phyloP scores from a whole-genome alignment of 2,329 filamentous ascomycete genomes.

The Aureobasidium uvarum region DNA sequence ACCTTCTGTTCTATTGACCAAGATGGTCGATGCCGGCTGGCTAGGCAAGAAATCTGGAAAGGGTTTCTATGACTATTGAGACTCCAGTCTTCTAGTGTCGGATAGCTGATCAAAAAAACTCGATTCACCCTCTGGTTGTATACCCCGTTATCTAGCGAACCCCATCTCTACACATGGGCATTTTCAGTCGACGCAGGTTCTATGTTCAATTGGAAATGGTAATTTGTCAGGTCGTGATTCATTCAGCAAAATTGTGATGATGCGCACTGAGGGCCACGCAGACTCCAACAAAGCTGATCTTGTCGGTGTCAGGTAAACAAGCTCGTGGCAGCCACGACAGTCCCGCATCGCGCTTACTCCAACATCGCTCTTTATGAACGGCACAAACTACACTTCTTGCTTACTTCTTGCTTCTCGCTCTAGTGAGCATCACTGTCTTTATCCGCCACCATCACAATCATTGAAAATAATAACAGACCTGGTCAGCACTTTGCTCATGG shows the following conservation, averaged over 20 bases:
- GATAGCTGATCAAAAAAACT: too few relatives aligned
- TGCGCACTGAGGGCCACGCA: not conserved
- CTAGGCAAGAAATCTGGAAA: constrained; percentile 95
- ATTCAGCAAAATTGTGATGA: not conserved
- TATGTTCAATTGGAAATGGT: not conserved
- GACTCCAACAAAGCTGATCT: not conserved
- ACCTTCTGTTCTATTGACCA: constrained; percentile 78
- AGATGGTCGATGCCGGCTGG: constrained; percentile 99
- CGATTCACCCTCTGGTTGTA: not conserved
- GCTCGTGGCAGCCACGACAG: constrained; percentile 10
- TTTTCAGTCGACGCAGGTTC: not conserved
- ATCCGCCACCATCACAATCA: not conserved
- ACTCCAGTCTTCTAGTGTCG: not conserved
- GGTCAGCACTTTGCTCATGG: not conserved
- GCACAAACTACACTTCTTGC: not conserved
- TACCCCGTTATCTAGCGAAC: not conserved
- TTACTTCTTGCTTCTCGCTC: not conserved
- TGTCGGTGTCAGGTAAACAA: not conserved
- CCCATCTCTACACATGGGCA: not conserved
- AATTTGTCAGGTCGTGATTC: not conserved
- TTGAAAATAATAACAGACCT: not conserved
- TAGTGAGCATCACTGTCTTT: not conserved
- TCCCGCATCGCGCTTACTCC: not conserved
- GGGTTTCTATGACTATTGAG: constrained; percentile 86
- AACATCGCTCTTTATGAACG: not conserved